These are phyloP conservation scores for Apiospora koreana DNA, from an alignment of 2,329 filamentous ascomycete genomes.

Conservation along the genomic window DNA sequence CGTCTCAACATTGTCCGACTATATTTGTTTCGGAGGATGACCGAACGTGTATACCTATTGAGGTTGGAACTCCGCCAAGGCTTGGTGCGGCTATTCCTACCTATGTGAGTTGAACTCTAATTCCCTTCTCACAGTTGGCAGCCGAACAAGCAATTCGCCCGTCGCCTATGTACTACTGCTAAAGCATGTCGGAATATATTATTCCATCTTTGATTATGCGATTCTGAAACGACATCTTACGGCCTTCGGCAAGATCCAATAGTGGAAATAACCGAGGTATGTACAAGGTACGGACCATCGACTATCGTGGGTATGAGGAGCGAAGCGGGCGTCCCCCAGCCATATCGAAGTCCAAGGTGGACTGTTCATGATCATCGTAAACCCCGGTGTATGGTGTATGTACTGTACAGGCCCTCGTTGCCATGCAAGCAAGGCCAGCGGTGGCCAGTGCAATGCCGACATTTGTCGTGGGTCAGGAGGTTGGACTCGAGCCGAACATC, in stretches of 20 bases:
- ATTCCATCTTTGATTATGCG: not conserved
- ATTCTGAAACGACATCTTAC: not conserved
- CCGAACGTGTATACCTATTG: too few relatives aligned
- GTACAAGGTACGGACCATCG: not conserved
- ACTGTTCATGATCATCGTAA: not conserved
- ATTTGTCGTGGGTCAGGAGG: not conserved
- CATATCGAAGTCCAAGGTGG: not conserved
- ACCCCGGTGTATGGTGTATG: not conserved
- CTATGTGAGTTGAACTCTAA: not conserved
- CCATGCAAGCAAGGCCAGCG: not conserved
- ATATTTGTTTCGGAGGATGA: not conserved
- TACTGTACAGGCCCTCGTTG: not conserved
- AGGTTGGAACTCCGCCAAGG: not conserved
- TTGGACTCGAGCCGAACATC: not conserved
- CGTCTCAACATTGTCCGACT: not conserved
- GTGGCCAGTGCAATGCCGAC: constrained; percentile 1
- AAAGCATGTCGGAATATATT: not conserved
- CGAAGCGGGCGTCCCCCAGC: not conserved
- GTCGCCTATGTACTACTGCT: too few relatives aligned
- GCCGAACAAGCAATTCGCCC: not conserved
- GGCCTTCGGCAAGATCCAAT: not conserved
- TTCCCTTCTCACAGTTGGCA: not conserved
- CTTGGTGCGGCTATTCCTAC: not conserved
- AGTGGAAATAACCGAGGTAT: not conserved
- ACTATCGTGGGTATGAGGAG: not conserved